A percentile compares a stretch with the other conserved stretches of the same genome.
phyloP scores from a whole-genome alignment of 768 basidiomycete genomes.

The Pluteus cervinus region DNA sequence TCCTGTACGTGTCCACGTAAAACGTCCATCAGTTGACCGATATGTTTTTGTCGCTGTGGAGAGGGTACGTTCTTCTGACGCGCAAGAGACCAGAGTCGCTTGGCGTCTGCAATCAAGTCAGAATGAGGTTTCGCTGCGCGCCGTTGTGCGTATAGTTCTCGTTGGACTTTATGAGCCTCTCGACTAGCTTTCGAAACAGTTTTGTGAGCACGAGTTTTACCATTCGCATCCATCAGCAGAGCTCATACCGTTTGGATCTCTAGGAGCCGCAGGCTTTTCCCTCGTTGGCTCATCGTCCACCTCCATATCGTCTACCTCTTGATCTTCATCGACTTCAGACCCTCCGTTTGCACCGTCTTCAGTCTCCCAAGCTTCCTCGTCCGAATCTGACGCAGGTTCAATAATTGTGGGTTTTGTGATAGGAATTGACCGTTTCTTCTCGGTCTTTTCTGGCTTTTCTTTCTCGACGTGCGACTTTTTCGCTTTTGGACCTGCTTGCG shows the following conservation, averaged over 20 bases:
- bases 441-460: slow-evolving; percentile 23
- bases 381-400: slow-evolving; percentile 34
- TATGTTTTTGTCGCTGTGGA: slow-evolving; percentile 67
- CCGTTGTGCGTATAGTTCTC: slow-evolving; percentile 59
- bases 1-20: slow-evolving; percentile 81
- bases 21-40: slow-evolving; percentile 67
- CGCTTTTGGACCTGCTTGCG: slow-evolving; percentile 39
- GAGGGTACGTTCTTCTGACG: slow-evolving; percentile 66
- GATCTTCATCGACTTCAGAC: slow-evolving; percentile 26
- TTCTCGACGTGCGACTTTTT: slow-evolving; percentile 51
- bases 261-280: slow-evolving; percentile 21
- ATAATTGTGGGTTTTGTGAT: slow-evolving; percentile 37
- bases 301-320: slow-evolving; percentile 24
- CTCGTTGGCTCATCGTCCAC: slow-evolving; percentile 26
- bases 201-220: slow-evolving; percentile 3
- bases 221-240: neutral
- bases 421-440: slow-evolving; percentile 56
- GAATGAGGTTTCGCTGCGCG: slow-evolving; percentile 77
- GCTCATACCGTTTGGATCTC: slow-evolving; percentile 55
- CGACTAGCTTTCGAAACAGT: slow-evolving; percentile 38
- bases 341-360: slow-evolving; percentile 27
- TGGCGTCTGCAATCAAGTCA: slow-evolving; percentile 60
- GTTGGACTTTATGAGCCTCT: slow-evolving; percentile 71
- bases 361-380: slow-evolving; percentile 32
- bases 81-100: slow-evolving; percentile 71